Conservation (phyloP, 2,329 filamentous ascomycete species). For the Metarhizium rileyi region DNA sequence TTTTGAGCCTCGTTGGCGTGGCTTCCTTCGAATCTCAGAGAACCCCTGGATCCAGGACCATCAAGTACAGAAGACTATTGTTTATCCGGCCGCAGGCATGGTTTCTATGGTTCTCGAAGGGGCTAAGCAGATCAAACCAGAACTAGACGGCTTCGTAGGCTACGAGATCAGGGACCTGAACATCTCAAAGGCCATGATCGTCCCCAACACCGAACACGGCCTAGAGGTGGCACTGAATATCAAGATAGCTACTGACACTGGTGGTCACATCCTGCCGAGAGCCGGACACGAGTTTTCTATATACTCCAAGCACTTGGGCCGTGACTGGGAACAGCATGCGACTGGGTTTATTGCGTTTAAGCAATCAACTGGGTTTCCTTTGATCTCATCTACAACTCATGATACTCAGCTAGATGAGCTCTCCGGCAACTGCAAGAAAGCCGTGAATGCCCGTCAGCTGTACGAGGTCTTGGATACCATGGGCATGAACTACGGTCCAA, state of each 20-base stretch:
- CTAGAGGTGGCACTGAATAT: slow-evolving; percentile 41
- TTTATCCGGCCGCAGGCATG: slow-evolving; percentile 43
- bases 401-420: slow-evolving; percentile 15
- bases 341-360: slow-evolving; percentile 22
- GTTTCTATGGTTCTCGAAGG: slow-evolving; percentile 39
- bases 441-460: slow-evolving; percentile 32
- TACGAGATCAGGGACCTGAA: slow-evolving; percentile 36
- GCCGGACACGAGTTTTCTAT: slow-evolving; percentile 29
- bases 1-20: slow-evolving; percentile 38
- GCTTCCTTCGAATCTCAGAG: slow-evolving; percentile 37
- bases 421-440: slow-evolving; percentile 20
- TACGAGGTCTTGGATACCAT: slow-evolving; percentile 41
- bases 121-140: slow-evolving; percentile 28
- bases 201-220: slow-evolving; percentile 35
- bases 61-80: slow-evolving; percentile 36
- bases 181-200: slow-evolving; percentile 41
- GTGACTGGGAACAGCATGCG: slow-evolving; percentile 34
- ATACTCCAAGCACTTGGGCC: slow-evolving; percentile 33
- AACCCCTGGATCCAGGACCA: slow-evolving; percentile 45
- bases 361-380: slow-evolving; percentile 13
- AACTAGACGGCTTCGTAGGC: slow-evolving; percentile 17
- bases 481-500: slow-evolving; percentile 41
- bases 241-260: slow-evolving; percentile 16
- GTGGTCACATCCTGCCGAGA: background rate
- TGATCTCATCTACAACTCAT: slow-evolving; percentile 12